Evolutionary conservation across 176 grass and related monocot genomes (phyloP).

Genomic region (Carex myosuroides): DNA sequence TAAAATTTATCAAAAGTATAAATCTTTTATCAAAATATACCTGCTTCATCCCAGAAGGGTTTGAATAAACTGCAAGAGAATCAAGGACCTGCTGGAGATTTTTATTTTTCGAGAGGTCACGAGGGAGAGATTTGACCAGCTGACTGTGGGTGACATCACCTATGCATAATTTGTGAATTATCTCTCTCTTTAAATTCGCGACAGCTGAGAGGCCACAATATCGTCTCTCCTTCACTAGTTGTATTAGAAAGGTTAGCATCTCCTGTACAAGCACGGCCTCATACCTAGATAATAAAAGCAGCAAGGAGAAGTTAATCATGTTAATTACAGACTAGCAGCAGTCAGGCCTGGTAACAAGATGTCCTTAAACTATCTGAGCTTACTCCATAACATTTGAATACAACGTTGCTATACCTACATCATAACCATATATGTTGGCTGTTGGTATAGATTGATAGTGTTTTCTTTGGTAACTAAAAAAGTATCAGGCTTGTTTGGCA

Average conservation of each 20-base stretch:
- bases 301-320: not conserved
- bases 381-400: conserved; percentile 3
- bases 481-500: not conserved
- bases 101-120: conserved; percentile 58
- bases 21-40: conserved; percentile 29
- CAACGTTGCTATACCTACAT: not conserved
- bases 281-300: conserved; percentile 46
- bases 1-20: not conserved
- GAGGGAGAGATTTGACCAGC: conserved; percentile 81
- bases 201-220: conserved; percentile 84
- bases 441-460: not conserved
- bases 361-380: not conserved
- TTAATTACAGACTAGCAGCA: not conserved
- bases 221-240: conserved; percentile 85
- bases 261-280: conserved; percentile 85
- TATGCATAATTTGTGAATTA: conserved; percentile 73
- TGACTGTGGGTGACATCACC: conserved; percentile 92
- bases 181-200: conserved; percentile 87
- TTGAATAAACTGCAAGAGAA: conserved; percentile 78
- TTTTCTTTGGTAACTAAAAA: not conserved
- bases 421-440: not conserved
- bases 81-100: conserved; percentile 86
- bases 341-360: not conserved
- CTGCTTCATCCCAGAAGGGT: conserved; percentile 99
- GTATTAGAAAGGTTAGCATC: conserved; percentile 89